Conservation (phyloP, 2,329 filamentous ascomycete genomes). For the Penicillium sp. region DNA sequence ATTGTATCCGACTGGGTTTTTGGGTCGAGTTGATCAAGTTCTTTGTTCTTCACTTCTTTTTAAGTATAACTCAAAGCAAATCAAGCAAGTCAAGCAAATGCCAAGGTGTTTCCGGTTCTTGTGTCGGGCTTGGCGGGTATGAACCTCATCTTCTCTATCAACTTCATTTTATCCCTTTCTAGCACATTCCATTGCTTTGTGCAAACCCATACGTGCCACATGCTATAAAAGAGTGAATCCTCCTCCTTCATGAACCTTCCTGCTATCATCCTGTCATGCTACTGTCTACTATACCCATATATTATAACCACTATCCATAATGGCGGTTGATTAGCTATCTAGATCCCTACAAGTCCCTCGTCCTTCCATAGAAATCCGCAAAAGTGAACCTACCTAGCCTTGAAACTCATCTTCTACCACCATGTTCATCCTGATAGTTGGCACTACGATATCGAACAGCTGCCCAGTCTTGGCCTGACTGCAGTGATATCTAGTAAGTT, state of each 20-base stretch:
- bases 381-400: too few species aligned
- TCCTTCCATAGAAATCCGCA: too few species aligned
- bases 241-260: neutral
- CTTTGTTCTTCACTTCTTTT: neutral
- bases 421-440: too few species aligned
- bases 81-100: slow-evolving; percentile 6
- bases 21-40: slow-evolving; percentile 12
- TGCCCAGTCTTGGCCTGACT: too few species aligned
- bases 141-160: neutral
- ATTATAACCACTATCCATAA: too few species aligned
- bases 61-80: neutral
- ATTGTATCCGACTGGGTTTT: slow-evolving; percentile 24
- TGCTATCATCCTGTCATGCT: too few species aligned
- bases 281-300: too few species aligned
- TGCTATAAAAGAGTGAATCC: neutral
- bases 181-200: neutral
- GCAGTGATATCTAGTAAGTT: too few species aligned
- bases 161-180: neutral
- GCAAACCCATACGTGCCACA: neutral
- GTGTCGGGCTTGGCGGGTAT: slow-evolving; percentile 1
- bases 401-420: too few species aligned
- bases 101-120: neutral
- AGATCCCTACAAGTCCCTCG: too few species aligned
- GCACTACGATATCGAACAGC: too few species aligned
- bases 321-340: too few species aligned